Base-by-base conservation (phyloP, 345 rosid genomes). In the Lepidium aucheri region DNA sequence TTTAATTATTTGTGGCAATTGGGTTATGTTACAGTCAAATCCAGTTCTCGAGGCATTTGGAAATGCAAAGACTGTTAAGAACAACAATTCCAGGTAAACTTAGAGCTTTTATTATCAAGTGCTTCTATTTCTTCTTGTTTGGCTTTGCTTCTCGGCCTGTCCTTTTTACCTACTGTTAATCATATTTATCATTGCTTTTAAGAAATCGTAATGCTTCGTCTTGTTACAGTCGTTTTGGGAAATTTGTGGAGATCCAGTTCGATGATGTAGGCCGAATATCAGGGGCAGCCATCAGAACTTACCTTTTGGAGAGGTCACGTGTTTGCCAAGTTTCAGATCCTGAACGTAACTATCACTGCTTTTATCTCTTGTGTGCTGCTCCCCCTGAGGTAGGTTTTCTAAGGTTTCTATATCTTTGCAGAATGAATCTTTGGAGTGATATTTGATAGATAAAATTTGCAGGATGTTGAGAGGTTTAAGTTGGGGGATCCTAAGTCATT, bases 31-130 rank as follows among this genome's bases (percentile, higher is more conserved):
- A 86, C 85, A 88, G 97, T 91, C 97, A 52, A 91, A 91, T 82
- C 96, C 96, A 61, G 94, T 88, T 74, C 90, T 91, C 9, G 97
- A 91, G 77, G 97, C 97, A 46, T 91, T 91, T 78, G 97, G 97
- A 60, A 91, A 91, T 66, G 98, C 96, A 24, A 91, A 91, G 82
- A 91, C 98, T 20, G 95, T 83, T 51, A 86, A 81, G 70, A 91
- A 91, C 78, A 83, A 85, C 72, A 91, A 91, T 70, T 91, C 96
- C 35, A 91, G 98, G 98, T 91, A 74, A 69, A 75, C 34, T 36
- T 61, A 22, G 20, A 45, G 46, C 58, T 53, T 12, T 47, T 44
- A 45, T 45, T 9, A 17, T 17, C 2, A 14, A 26, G 16, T 46
- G 35, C 59, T 46, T 74, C 45, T 32, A 53, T 34, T 73, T 42